Conservation (phyloP, 1,284 basidiomycete genomes). For the Polyporus tsugae region DNA sequence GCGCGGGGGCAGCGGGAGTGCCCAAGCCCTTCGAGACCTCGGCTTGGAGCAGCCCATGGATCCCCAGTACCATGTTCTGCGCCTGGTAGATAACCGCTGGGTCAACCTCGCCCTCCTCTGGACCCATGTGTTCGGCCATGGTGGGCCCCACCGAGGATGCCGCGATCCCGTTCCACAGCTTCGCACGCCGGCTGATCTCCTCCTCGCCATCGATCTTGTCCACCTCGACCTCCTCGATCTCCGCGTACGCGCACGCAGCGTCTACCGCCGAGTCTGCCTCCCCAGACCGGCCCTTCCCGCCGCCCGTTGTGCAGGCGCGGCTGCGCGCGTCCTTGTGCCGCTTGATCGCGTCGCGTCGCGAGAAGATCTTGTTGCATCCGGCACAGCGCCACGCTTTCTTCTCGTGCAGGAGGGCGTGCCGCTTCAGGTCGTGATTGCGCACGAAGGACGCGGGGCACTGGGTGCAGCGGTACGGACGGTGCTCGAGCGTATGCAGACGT, state of each 20-base stretch:
- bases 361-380: slow-evolving; percentile 77
- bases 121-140: slow-evolving; percentile 25
- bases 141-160: slow-evolving; percentile 42
- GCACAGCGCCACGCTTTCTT: slow-evolving; percentile 74
- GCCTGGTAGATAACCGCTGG: slow-evolving; percentile 55
- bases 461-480: slow-evolving; percentile 69
- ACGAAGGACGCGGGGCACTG: slow-evolving; percentile 76
- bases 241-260: slow-evolving; percentile 57
- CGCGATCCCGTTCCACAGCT: slow-evolving; percentile 67
- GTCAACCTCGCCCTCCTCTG: slow-evolving; percentile 74
- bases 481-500: slow-evolving; percentile 60
- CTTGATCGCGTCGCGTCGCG: slow-evolving; percentile 78
- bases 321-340: slow-evolving; percentile 70
- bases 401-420: slow-evolving; percentile 73
- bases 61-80: slow-evolving; percentile 60
- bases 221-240: slow-evolving; percentile 66
- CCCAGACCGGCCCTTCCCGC: slow-evolving; percentile 36
- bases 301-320: slow-evolving; percentile 44
- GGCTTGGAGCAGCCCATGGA: slow-evolving; percentile 65
- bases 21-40: slow-evolving; percentile 66
- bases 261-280: slow-evolving; percentile 49
- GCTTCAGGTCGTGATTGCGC: slow-evolving; percentile 79
- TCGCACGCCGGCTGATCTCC: slow-evolving; percentile 60
- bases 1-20: slow-evolving; percentile 46
- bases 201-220: slow-evolving; percentile 62